These are phyloP conservation scores for Adenanthera pavonina DNA, from an alignment of 306 rosid genomes.

Conservation along the genomic window DNA sequence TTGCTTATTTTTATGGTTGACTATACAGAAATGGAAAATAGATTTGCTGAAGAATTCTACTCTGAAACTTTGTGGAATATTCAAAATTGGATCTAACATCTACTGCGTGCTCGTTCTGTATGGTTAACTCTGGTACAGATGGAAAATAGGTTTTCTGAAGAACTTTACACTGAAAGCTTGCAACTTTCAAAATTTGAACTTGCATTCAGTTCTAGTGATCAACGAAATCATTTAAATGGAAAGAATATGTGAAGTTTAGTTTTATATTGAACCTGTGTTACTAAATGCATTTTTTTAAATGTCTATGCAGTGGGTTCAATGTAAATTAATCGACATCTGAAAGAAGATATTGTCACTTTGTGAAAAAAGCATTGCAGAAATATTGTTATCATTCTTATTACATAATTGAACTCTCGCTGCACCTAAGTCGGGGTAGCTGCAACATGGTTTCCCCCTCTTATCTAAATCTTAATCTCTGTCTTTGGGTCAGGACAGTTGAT, in stretches of 20 bases:
- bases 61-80: too few species aligned
- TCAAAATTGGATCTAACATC: too few species aligned
- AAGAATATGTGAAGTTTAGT: constrained; percentile 12
- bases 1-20: not conserved
- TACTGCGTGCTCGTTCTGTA: too few species aligned
- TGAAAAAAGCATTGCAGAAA: not conserved
- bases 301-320: not conserved
- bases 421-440: not conserved
- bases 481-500: not conserved
- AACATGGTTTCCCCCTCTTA: not conserved
- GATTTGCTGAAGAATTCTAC: too few species aligned
- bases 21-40: constrained; percentile 56
- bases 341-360: not conserved
- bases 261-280: constrained; percentile 18
- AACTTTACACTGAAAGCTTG: constrained; percentile 68
- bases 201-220: not conserved
- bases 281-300: constrained; percentile 12
- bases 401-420: constrained; percentile 1
- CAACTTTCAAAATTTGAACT: constrained; percentile 53
- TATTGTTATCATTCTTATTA: not conserved
- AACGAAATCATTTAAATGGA: constrained; percentile 47
- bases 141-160: constrained; percentile 53
- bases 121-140: too few species aligned
- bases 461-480: not conserved
- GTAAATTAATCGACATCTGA: not conserved